A percentile compares a stretch with the other conserved stretches of the same genome.
These are phyloP conservation scores for Penicillium frequentans DNA, from an alignment of 2,329 filamentous ascomycete genomes.

Conservation along the genomic window DNA sequence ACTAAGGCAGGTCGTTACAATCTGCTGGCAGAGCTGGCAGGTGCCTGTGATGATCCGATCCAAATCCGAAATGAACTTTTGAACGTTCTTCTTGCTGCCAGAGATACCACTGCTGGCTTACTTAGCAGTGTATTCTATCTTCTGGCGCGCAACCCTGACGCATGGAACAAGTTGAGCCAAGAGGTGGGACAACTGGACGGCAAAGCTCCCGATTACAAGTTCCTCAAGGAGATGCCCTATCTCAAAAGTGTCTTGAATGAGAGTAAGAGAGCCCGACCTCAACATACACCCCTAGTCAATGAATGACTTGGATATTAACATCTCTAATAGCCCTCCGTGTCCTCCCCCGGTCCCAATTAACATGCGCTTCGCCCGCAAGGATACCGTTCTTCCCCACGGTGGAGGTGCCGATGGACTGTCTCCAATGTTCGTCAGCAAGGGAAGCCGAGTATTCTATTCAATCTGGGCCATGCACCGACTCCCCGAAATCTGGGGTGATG, in stretches of 20 bases:
- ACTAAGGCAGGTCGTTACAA: neutral
- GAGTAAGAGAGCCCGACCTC: neutral
- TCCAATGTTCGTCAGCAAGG: neutral
- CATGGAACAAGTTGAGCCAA: neutral
- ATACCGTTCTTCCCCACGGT: neutral
- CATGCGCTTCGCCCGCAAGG: neutral
- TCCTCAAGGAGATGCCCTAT: neutral
- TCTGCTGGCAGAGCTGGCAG: neutral
- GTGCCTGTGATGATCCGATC: neutral
- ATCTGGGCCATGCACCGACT: neutral
- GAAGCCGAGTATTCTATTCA: neutral
- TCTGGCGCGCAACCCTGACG: neutral
- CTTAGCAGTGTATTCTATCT: conserved; percentile 2
- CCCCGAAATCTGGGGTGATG: neutral
- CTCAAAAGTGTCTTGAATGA: neutral
- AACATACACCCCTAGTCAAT: neutral
- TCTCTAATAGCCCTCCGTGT: neutral
- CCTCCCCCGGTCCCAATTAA: neutral
- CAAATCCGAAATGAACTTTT: neutral
- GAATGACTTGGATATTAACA: neutral
- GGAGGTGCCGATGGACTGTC: neutral
- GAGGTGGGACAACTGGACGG: neutral
- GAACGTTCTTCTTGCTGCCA: neutral
- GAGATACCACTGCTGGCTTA: neutral
- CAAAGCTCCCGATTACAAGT: neutral